Conservation (phyloP, 805 yeast genomes). For the Ogataea thermomethanolica region DNA sequence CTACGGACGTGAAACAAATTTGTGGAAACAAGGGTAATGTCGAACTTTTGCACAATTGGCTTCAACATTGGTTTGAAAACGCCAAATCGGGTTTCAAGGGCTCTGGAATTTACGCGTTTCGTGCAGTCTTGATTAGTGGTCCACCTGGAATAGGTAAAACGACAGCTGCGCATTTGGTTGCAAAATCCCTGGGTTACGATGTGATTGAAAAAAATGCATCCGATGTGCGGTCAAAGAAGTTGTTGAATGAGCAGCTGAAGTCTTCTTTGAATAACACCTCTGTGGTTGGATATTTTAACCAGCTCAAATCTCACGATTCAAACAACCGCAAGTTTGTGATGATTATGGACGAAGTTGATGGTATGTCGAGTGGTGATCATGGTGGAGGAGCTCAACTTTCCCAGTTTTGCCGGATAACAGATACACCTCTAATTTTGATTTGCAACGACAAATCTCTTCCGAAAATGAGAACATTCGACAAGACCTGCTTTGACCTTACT, state of each 20-base stretch:
- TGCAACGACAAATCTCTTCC: slow-evolving; percentile 92
- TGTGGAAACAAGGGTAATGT: slow-evolving; percentile 89
- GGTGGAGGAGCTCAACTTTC: slow-evolving; percentile 98
- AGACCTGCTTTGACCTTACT: slow-evolving; percentile 71
- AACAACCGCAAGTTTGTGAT: slow-evolving; percentile 61
- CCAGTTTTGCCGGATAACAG: slow-evolving; percentile 76
- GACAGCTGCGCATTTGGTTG: slow-evolving; percentile 74
- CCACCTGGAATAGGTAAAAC: slow-evolving; percentile 89
- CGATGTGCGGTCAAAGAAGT: slow-evolving; percentile 83
- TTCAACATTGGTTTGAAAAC: slow-evolving; percentile 66
- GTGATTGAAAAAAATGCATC: slow-evolving; percentile 77
- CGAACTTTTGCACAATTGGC: slow-evolving; percentile 66
- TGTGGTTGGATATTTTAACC: slow-evolving; percentile 68
- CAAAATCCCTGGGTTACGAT: slow-evolving; percentile 67
- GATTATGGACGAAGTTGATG: slow-evolving; percentile 98
- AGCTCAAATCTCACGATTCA: slow-evolving; percentile 20
- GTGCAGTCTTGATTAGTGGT: slow-evolving; percentile 85
- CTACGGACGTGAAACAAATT: slow-evolving; percentile 65
- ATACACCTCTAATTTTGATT: slow-evolving; percentile 86
- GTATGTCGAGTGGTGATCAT: slow-evolving; percentile 98
- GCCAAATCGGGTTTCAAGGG: slow-evolving; percentile 53
- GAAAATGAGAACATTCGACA: slow-evolving; percentile 94
- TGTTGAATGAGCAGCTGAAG: slow-evolving; percentile 65
- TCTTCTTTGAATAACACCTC: slow-evolving; percentile 78
- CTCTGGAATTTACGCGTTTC: slow-evolving; percentile 64